A percentile compares a stretch with the other conserved stretches of the same genome.
Evolutionary conservation across 805 yeast species (phyloP).

Genomic region (Candida gorgasii): DNA sequence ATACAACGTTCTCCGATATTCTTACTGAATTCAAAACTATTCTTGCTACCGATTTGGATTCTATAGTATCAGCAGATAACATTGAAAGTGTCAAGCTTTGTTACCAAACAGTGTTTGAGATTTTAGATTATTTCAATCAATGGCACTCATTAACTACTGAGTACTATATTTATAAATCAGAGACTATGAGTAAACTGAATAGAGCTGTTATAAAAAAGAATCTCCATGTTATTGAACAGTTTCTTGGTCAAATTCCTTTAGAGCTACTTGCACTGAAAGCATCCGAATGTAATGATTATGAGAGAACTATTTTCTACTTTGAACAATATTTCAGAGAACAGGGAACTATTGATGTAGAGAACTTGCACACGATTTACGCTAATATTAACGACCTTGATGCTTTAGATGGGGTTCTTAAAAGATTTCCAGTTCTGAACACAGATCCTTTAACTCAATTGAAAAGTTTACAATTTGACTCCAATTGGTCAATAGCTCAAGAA

Average conservation of each 20-base stretch:
- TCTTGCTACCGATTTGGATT: conserved; percentile 38
- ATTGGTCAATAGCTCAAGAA: conserved; percentile 85
- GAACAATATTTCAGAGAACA: conserved; percentile 66
- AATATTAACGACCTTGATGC: conserved; percentile 88
- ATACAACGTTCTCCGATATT: conserved; percentile 44
- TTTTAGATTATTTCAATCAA: conserved; percentile 79
- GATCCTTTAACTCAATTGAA: conserved; percentile 64
- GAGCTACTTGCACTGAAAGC: conserved; percentile 75
- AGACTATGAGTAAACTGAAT: conserved; percentile 4
- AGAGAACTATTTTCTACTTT: conserved; percentile 80
- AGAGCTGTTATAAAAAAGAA: conserved; percentile 19
- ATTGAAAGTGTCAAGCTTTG: conserved; percentile 62
- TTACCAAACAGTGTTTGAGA: conserved; percentile 71
- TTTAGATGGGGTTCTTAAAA: conserved; percentile 78
- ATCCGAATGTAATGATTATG: conserved; percentile 80
- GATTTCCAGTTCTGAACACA: conserved; percentile 66
- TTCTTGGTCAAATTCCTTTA: conserved; percentile 61
- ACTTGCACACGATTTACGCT: conserved; percentile 80
- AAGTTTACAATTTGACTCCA: conserved; percentile 80
- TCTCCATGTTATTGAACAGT: conserved; percentile 37
- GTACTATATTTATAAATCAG: conserved; percentile 15
- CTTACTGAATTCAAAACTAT: conserved; percentile 60
- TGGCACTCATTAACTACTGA: conserved; percentile 57
- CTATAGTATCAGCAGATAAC: conserved; percentile 49
- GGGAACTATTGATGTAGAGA: conserved; percentile 22